Conservation (phyloP, 768 basidiomycete species). For the Lyophyllum semitale region DNA sequence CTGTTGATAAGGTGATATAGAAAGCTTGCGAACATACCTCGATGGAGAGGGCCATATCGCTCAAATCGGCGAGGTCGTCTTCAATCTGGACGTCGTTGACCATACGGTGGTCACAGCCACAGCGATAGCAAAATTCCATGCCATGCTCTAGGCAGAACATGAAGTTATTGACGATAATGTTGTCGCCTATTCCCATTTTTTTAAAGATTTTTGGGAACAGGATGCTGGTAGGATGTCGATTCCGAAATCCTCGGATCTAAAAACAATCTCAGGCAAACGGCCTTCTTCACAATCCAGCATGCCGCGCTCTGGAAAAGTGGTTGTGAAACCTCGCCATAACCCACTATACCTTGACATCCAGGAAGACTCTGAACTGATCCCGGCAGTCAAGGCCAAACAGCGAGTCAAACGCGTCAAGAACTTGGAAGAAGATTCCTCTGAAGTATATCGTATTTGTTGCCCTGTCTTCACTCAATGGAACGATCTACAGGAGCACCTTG, state of each 20-base stretch:
- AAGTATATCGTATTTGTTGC: neutral
- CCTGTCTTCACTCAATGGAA: neutral
- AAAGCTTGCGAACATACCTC: conserved; percentile 11
- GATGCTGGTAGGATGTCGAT: too few species aligned
- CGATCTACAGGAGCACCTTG: neutral
- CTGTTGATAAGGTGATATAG: too few species aligned
- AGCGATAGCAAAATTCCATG: conserved; percentile 29
- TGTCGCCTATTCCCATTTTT: conserved; percentile 4
- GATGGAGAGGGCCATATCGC: conserved; percentile 17
- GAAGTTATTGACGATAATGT: conserved; percentile 30
- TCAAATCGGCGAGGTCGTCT: conserved; percentile 22
- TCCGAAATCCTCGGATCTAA: too few species aligned
- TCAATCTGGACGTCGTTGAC: conserved; percentile 31
- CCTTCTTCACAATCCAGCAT: too few species aligned
- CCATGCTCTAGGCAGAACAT: conserved; percentile 35
- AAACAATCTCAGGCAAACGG: too few species aligned
- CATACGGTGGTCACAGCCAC: conserved; percentile 33
- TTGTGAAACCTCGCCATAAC: neutral
- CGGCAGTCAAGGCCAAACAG: neutral
- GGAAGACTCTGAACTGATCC: neutral
- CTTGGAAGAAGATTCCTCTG: neutral
- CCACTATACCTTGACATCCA: neutral
- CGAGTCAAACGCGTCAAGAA: neutral
- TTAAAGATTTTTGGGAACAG: too few species aligned
- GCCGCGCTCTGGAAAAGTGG: neutral